Evolutionary conservation across 1,284 basidiomycete species (phyloP).

Genomic region (Ustanciosporium gigantosporum): DNA sequence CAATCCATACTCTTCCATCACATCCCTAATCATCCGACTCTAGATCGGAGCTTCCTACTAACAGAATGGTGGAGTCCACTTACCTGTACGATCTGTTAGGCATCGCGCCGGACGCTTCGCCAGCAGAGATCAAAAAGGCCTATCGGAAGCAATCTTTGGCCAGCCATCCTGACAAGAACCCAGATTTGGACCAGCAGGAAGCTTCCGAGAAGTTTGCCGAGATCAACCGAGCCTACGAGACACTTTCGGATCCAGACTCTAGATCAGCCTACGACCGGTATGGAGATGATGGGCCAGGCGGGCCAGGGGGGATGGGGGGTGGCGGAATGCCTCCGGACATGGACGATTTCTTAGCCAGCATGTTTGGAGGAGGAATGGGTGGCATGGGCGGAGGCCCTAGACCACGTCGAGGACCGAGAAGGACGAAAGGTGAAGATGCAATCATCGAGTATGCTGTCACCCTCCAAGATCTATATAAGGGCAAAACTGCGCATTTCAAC

Average conservation of each 20-base stretch:
- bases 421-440: slow-evolving; percentile 39
- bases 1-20: too few species aligned
- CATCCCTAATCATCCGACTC: too few species aligned
- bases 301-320: too few species aligned
- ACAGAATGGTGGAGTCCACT: slow-evolving; percentile 41
- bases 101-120: slow-evolving; percentile 71
- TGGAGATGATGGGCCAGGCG: slow-evolving; percentile 43
- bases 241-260: slow-evolving; percentile 48
- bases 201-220: slow-evolving; percentile 55
- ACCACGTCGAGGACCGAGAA: slow-evolving; percentile 61
- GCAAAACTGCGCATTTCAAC: slow-evolving; percentile 84
- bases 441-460: slow-evolving; percentile 79
- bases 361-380: slow-evolving; percentile 53
- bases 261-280: slow-evolving; percentile 54
- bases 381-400: slow-evolving; percentile 57
- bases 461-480: slow-evolving; percentile 89
- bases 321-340: slow-evolving; percentile 44
- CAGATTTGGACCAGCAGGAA: slow-evolving; percentile 44
- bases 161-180: slow-evolving; percentile 58
- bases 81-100: slow-evolving; percentile 66
- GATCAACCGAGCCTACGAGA: slow-evolving; percentile 57
- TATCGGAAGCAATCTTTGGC: slow-evolving; percentile 63
- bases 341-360: slow-evolving; percentile 52
- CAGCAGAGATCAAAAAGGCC: slow-evolving; percentile 80
- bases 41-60: too few species aligned